Percentiles rank a stretch among this genome's conserved stretches.
Evolutionary conservation across 345 rosid genomes (phyloP).

Genomic region (Sisymbrium altissimum): DNA sequence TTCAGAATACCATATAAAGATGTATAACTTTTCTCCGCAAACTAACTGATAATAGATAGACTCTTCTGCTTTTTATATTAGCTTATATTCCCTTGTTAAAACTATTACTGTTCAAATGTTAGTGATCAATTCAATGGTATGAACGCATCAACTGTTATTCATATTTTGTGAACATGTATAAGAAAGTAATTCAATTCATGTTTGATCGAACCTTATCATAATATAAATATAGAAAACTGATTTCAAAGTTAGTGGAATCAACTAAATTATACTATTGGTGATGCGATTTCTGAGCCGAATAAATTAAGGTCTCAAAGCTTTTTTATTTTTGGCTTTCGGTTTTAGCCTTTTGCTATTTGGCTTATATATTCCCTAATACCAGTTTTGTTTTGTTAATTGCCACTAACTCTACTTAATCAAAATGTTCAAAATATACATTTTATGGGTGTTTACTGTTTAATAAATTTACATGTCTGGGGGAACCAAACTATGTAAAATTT

Average conservation of each 20-base stretch:
- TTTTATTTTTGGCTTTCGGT: slow-evolving; percentile 17
- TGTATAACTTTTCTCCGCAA: neutral
- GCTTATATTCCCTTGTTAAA: neutral
- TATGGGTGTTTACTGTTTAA: neutral
- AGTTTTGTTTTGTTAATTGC: slow-evolving; percentile 2
- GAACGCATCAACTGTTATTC: neutral
- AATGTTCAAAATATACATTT: neutral
- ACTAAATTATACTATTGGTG: slow-evolving; percentile 3
- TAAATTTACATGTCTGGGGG: neutral
- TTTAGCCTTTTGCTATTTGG: slow-evolving; percentile 17
- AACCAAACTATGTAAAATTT: neutral
- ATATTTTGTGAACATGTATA: neutral
- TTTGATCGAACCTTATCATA: neutral
- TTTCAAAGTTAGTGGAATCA: slow-evolving; percentile 21
- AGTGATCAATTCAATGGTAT: neutral
- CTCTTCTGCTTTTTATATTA: neutral
- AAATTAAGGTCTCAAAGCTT: slow-evolving; percentile 6
- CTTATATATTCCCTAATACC: neutral
- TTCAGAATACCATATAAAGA: neutral
- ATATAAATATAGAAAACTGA: slow-evolving; percentile 3
- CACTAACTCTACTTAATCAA: slow-evolving; percentile 13
- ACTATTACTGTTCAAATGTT: neutral
- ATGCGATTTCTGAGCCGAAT: slow-evolving; percentile 12
- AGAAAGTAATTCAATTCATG: neutral
- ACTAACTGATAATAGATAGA: neutral